Base-by-base conservation (phyloP, 495 filamentous ascomycete species). In the Aspergillus homomorphus region DNA sequence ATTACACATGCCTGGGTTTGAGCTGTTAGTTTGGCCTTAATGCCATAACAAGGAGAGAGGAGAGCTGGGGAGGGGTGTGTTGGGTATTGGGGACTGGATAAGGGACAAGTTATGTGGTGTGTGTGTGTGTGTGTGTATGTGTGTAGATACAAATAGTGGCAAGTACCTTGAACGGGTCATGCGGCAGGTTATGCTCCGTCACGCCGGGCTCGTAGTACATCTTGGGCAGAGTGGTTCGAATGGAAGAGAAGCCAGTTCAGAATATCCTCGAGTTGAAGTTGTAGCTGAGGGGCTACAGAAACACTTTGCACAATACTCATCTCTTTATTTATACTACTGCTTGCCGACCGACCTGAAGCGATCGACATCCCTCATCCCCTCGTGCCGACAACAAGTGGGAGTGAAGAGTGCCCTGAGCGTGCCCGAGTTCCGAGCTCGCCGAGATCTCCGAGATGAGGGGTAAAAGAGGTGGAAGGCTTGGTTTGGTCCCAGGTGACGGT, bases 111-210 rank as follows among this genome's bases (percentile, higher is more conserved):
- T 45, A 45, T n/a, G 18, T 18, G 1, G 20, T 45, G 43, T 15
- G 20, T 45, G 12, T 8, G 43, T 45, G 20, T 48, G 26, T 30
- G 26, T 30, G 10, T 30, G 26, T 21, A 19, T 45, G 19, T 18
- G 15, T n/a, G 41, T 26, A 21, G 54, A 24, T 14, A 14, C n/a
- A n/a, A n/a, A n/a, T n/a, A 22, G 26, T 0, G 10, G 18, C 43
- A 19, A n/a, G 8, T 53, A 72, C 71, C 65, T 74, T 78, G 66
- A 77, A 79, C 19, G 75, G 74, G 51, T 76, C 74, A 56, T 73
- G 70, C 8, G 72, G 72, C 1, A 79, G 68, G 42, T 69, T 66
- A 21, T 73, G 71, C 7, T 70, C 65, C 23, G 73, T 73, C 8
- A 64, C 48, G 21, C 71, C 71, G 7, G 71, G 69, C 50, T 73